A percentile compares a stretch with the other conserved stretches of the same genome.
phyloP scores from a whole-genome alignment of 345 rosid genomes.

The Brassica cretica region DNA sequence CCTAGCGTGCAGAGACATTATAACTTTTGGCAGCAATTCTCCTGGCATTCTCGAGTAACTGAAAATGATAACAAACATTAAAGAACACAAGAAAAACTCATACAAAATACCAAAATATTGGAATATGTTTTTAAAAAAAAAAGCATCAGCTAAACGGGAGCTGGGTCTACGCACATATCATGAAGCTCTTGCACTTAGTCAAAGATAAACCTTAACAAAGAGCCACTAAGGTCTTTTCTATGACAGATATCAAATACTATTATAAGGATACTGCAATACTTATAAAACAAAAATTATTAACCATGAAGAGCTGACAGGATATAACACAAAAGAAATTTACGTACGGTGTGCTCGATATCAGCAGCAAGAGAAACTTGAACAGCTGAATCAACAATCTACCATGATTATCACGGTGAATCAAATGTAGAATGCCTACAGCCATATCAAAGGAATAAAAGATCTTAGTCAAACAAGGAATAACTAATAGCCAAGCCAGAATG shows the following conservation, averaged over 20 bases:
- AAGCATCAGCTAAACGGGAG: slow-evolving; percentile 17
- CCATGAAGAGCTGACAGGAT: slow-evolving; percentile 14
- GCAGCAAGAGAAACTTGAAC: slow-evolving; percentile 77
- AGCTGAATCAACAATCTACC: slow-evolving; percentile 68
- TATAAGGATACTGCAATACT: slow-evolving; percentile 13
- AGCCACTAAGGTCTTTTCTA: slow-evolving; percentile 3
- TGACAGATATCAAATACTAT: not conserved
- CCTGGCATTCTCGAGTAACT: slow-evolving; percentile 90
- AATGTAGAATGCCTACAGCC: slow-evolving; percentile 69
- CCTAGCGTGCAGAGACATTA: slow-evolving; percentile 58
- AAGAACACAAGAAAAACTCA: slow-evolving; percentile 27
- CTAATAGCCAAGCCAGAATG: slow-evolving; percentile 4
- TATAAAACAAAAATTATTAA: slow-evolving; percentile 6
- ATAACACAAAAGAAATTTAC: slow-evolving; percentile 41
- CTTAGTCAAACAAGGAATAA: slow-evolving; percentile 10
- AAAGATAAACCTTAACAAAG: not conserved
- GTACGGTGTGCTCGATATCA: slow-evolving; percentile 90
- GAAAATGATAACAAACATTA: slow-evolving; percentile 36
- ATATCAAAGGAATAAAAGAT: slow-evolving; percentile 11
- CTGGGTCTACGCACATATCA: slow-evolving; percentile 8
- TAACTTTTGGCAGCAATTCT: slow-evolving; percentile 67
- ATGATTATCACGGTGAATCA: slow-evolving; percentile 70
- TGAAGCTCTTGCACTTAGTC: slow-evolving; percentile 1
- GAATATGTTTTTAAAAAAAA: not conserved
- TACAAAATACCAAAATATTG: slow-evolving; percentile 18